A percentile compares a stretch with the other conserved stretches of the same genome.
Conservation (phyloP, 1,284 basidiomycete genomes). For the Taiwanofungus camphoratus region DNA sequence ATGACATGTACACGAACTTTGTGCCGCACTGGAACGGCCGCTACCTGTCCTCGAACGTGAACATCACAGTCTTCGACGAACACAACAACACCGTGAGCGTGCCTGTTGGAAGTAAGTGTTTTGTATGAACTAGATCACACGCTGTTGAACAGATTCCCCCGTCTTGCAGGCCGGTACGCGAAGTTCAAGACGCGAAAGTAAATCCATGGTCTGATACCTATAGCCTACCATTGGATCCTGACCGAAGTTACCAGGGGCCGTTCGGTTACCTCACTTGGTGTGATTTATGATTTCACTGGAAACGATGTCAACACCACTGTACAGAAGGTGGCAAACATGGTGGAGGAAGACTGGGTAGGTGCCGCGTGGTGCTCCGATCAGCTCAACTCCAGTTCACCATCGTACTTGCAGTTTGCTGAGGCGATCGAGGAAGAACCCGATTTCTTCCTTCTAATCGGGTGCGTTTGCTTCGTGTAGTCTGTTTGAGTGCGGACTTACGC, state of each 20-base stretch:
- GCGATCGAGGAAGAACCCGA: slow-evolving; percentile 79
- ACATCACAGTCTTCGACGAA: slow-evolving; percentile 66
- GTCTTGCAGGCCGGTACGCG: slow-evolving; percentile 46
- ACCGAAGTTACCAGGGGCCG: slow-evolving; percentile 43
- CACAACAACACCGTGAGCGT: slow-evolving; percentile 44
- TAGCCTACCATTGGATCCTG: slow-evolving; percentile 6
- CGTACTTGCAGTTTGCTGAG: slow-evolving; percentile 53
- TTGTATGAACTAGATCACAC: no score
- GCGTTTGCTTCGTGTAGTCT: slow-evolving; percentile 19
- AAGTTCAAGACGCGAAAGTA: slow-evolving; percentile 78
- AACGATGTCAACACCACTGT: slow-evolving; percentile 67
- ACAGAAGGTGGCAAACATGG: slow-evolving; percentile 68
- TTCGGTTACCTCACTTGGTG: slow-evolving; percentile 73
- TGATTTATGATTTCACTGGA: slow-evolving; percentile 71
- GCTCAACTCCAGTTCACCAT: background rate
- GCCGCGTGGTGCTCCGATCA: background rate
- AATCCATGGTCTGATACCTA: background rate
- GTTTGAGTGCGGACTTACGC: background rate
- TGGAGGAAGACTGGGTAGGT: slow-evolving; percentile 65
- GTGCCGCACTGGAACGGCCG: slow-evolving; percentile 67
- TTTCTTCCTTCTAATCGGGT: slow-evolving; percentile 72
- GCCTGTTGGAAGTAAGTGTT: slow-evolving; percentile 54
- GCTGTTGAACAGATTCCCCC: no score
- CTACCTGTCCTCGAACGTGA: slow-evolving; percentile 80
- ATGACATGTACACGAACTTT: slow-evolving; percentile 79